Evolutionary conservation across 225 moss, liverwort and hornwort genomes (phyloP).

Genomic region (Pleurozium schreberi): DNA sequence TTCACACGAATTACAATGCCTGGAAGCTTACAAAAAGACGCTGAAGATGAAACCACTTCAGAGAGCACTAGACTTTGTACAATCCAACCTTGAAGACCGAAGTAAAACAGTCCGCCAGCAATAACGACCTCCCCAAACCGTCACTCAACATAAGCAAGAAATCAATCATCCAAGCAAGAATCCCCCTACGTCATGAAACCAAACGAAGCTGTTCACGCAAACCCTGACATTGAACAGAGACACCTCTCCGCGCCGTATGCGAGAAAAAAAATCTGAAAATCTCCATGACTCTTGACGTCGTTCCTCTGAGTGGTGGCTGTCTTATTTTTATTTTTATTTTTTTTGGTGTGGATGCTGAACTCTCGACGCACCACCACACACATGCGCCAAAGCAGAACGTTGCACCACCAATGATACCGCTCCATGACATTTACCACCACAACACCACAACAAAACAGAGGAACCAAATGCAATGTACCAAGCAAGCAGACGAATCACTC

Average conservation of each 20-base stretch:
- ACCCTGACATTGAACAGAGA: not conserved
- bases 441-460: not conserved
- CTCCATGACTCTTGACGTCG: not conserved
- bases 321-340: too few species aligned
- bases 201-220: not conserved
- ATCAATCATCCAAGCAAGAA: not conserved
- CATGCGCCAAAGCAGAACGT: not conserved
- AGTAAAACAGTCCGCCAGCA: not conserved
- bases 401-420: not conserved
- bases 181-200: not conserved
- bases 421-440: not conserved
- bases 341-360: too few species aligned
- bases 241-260: not conserved
- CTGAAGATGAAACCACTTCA: not conserved
- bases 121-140: slow-evolving; percentile 7
- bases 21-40: not conserved
- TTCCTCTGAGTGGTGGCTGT: too few species aligned
- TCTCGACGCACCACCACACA: not conserved
- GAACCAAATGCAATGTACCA: slow-evolving; percentile 22
- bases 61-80: not conserved
- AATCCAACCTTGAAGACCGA: not conserved
- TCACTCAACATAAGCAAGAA: not conserved
- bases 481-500: slow-evolving; percentile 50
- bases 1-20: not conserved
- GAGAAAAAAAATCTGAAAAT: not conserved